phyloP scores from a whole-genome alignment of 2,329 filamentous ascomycete species.

The Sporothrix inflata region DNA sequence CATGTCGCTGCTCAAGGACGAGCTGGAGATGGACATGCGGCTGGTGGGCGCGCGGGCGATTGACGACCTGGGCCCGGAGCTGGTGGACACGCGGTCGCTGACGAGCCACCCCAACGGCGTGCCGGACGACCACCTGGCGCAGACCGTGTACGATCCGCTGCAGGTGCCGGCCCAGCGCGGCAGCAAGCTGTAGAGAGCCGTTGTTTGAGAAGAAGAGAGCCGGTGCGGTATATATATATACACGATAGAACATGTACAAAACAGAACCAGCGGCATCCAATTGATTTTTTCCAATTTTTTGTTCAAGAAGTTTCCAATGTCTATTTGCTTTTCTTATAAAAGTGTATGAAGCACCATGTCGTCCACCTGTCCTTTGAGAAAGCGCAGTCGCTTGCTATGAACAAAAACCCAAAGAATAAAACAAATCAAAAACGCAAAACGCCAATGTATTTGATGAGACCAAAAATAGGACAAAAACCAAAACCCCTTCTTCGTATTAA shows the following conservation, averaged over 20 bases:
- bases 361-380: neutral
- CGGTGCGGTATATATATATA: neutral
- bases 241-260: conserved; percentile 17
- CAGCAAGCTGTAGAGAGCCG: conserved; percentile 51
- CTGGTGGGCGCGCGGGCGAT: conserved; percentile 79
- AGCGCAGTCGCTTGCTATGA: neutral
- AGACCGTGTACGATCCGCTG: conserved; percentile 58
- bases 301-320: neutral
- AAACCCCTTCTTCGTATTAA: too few relatives aligned
- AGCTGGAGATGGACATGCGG: conserved; percentile 99
- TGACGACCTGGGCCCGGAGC: conserved; percentile 75
- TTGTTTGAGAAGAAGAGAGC: neutral
- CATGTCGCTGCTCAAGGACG: conserved; percentile 90
- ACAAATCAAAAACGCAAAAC: neutral
- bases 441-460: neutral
- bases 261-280: conserved; percentile 14
- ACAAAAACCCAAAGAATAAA: neutral
- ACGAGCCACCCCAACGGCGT: conserved; percentile 54
- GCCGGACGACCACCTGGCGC: conserved; percentile 53
- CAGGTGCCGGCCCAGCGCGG: conserved; percentile 54
- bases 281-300: neutral
- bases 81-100: conserved; percentile 78
- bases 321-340: neutral
- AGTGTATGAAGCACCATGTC: neutral
- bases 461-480: neutral